These are phyloP conservation scores for Trichothecium sympodiale DNA, from an alignment of 2,329 filamentous ascomycete species.

Conservation along the genomic window DNA sequence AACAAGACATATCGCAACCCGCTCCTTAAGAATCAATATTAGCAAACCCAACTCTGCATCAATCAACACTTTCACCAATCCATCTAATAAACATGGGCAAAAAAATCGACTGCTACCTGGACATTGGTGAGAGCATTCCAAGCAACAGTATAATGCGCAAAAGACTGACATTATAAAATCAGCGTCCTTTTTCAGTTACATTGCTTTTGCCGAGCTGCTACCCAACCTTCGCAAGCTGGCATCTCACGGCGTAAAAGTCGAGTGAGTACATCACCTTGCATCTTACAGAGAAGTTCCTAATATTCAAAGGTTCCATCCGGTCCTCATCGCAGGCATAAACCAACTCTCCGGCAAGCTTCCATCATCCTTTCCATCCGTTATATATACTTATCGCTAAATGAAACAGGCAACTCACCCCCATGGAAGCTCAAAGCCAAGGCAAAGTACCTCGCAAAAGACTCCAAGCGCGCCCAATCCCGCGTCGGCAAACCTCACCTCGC, in stretches of 20 bases:
- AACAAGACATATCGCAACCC: no score
- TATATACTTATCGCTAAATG: neutral
- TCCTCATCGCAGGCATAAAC: conserved; percentile 61
- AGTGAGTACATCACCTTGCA: conserved; percentile 30
- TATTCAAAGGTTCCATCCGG: conserved; percentile 55
- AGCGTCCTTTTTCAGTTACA: conserved; percentile 57
- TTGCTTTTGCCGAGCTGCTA: conserved; percentile 45
- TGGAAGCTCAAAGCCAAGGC: conserved; percentile 62
- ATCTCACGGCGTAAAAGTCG: conserved; percentile 49
- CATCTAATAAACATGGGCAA: conserved; percentile 35
- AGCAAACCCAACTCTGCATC: no score
- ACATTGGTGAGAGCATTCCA: conserved; percentile 41
- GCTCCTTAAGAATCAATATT: no score
- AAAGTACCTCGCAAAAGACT: conserved; percentile 36
- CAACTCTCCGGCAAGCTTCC: conserved; percentile 36
- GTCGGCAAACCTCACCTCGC: conserved; percentile 24
- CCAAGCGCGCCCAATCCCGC: conserved; percentile 23
- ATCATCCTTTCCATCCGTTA: neutral
- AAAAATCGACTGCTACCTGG: conserved; percentile 55
- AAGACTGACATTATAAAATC: neutral
- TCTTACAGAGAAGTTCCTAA: conserved; percentile 1
- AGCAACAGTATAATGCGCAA: neutral
- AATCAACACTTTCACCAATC: no score
- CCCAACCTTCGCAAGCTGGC: conserved; percentile 42
- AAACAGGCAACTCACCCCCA: conserved; percentile 60